These are phyloP conservation scores for Zygotorulaspora chibaensis DNA, from an alignment of 805 yeast species.

Conservation along the genomic window DNA sequence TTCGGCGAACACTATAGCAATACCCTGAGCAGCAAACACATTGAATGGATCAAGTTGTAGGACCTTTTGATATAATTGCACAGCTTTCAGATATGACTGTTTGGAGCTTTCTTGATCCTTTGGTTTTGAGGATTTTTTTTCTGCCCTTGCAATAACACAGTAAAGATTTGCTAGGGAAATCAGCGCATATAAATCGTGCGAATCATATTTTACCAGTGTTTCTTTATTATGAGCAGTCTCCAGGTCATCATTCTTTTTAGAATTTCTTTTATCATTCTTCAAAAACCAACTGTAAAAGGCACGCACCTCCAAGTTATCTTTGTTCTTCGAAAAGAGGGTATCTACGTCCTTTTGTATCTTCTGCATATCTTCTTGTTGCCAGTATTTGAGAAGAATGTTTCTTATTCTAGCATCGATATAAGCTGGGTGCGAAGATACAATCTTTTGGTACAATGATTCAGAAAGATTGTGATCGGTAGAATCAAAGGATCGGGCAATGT, in stretches of 20 bases:
- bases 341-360: constrained; percentile 51
- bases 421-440: constrained; percentile 59
- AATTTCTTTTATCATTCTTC: constrained; percentile 42
- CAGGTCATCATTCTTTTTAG: constrained; percentile 45
- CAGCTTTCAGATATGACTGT: constrained; percentile 82
- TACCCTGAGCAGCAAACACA: constrained; percentile 96
- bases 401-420: constrained; percentile 76
- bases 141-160: constrained; percentile 74
- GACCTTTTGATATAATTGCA: constrained; percentile 86
- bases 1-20: constrained; percentile 90
- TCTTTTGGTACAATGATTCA: constrained; percentile 43
- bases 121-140: constrained; percentile 40
- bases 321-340: constrained; percentile 47
- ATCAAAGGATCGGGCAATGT: constrained; percentile 74
- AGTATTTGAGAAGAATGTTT: constrained; percentile 54
- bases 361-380: constrained; percentile 38
- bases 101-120: constrained; percentile 50
- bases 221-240: constrained; percentile 82
- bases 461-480: constrained; percentile 32
- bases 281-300: constrained; percentile 92
- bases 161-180: constrained; percentile 88
- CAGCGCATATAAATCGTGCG: constrained; percentile 86
- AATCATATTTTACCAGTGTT: constrained; percentile 74
- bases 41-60: constrained; percentile 76
- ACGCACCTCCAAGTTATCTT: constrained; percentile 73